These are phyloP conservation scores for Cyclostephanos tholiformis DNA, from an alignment of 108 stramenopile species.

Conservation along the genomic window DNA sequence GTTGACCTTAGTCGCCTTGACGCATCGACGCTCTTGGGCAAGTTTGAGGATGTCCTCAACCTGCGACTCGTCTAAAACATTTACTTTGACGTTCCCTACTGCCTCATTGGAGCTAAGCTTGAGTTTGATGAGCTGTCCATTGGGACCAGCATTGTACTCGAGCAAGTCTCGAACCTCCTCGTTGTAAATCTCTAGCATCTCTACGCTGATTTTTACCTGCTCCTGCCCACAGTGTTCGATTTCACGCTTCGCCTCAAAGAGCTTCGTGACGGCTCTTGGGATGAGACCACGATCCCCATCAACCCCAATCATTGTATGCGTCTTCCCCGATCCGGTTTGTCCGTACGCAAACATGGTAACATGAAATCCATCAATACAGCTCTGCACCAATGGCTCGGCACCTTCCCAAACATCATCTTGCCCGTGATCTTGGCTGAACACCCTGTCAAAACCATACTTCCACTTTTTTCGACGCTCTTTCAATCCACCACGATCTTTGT, in stretches of 20 bases:
- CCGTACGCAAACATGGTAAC: conserved; percentile 97
- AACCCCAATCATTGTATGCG: conserved; percentile 97
- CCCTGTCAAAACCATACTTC: conserved; percentile 91
- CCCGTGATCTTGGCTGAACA: conserved; percentile 87
- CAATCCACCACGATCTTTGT: conserved; percentile 38
- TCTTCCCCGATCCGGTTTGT: conserved; percentile 71
- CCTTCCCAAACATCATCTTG: conserved; percentile 94
- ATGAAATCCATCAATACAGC: conserved; percentile 95
- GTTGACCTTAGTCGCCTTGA: conserved; percentile 87
- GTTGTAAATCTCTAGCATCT: conserved; percentile 98
- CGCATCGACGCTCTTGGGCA: conserved; percentile 75
- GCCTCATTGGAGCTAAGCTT: conserved; percentile 68
- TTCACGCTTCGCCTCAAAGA: conserved; percentile 25
- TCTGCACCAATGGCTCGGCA: conserved; percentile 97
- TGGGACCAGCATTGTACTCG: conserved; percentile 41
- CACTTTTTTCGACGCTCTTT: conserved; percentile 21
- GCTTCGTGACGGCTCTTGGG: conserved; percentile 56
- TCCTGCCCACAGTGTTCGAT: conserved; percentile 56
- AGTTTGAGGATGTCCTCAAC: conserved; percentile 57
- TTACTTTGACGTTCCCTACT: conserved; percentile 63
- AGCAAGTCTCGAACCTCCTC: conserved; percentile 94
- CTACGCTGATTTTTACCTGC: conserved; percentile 71
- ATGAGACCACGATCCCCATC: conserved; percentile 92
- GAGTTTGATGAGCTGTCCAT: conserved; percentile 56
- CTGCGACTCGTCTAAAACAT: conserved; percentile 49